Base-by-base conservation (phyloP, 805 yeast species). In the Spathaspora boniae region DNA sequence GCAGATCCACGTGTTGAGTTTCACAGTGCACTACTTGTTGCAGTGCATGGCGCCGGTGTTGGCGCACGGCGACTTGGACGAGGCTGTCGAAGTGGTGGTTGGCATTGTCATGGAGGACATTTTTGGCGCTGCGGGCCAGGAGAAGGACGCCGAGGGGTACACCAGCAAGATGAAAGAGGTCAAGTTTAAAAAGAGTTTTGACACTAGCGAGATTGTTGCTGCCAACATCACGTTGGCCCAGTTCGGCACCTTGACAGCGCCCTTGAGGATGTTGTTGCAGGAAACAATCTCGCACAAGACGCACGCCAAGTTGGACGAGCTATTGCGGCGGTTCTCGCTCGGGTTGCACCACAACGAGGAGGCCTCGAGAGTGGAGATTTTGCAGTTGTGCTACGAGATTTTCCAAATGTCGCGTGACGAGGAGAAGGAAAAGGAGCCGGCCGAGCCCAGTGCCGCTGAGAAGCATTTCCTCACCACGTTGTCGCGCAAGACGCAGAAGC, bases 61-160 rank as follows among this genome's bases (percentile, higher is more conserved):
- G 28, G 40, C 51, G 0, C 83, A 76, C 44, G 94, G 95, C 6
- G 95, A 86, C 40, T 62, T 91, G 28, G 93, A 88, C 55, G 80
- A 76, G 9, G 69, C 78, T 8, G 75, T 82, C 4, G 62, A 63
- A 2, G 47, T 82, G 36, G 61, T 89, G 9, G 80, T 82, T 46
- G 79, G 76, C 16, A 67, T 87, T 11, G 70, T 89, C 16, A 91
- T 91, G 96, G 95, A 88, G 51, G 96, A 91, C 51, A 74, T 80
- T 4, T 89, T 93, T 58, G 98, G 98, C 16, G 74, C 82, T 7
- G 85, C 95, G 3, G 95, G 96, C 23, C 83, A 82, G 52, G 98
- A 93, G 51, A 91, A 93, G 54, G 98, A 93, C 45, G 89, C 93
- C 4, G 97, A 88, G 42, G 96, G 88, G 14, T 91, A 93, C 51